A percentile compares a stretch with the other conserved stretches of the same genome.
phyloP scores from a whole-genome alignment of 2,329 filamentous ascomycete genomes.

The Helotiales sp. region DNA sequence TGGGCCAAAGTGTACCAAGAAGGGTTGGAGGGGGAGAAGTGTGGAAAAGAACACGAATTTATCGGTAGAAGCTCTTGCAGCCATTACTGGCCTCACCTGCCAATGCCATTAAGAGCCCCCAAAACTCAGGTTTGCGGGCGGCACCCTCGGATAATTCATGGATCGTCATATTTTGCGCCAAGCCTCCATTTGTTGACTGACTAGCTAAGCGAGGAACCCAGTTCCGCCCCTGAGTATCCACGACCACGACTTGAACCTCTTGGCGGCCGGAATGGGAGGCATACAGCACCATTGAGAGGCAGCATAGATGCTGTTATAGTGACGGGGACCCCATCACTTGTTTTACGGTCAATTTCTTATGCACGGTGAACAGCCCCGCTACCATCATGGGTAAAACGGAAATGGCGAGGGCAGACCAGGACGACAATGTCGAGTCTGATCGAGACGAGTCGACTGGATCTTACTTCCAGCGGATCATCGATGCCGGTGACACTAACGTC shows the following conservation, averaged over 20 bases:
- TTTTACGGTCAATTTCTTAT: background rate
- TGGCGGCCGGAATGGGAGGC: background rate
- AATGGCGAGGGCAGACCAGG: background rate
- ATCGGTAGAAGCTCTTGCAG: background rate
- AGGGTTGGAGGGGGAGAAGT: too few relatives aligned
- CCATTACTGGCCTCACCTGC: background rate
- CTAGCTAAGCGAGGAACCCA: background rate
- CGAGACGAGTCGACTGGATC: conserved; percentile 19
- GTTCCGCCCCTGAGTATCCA: background rate
- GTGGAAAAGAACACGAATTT: background rate
- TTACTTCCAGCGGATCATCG: conserved; percentile 21
- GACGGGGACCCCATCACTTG: background rate
- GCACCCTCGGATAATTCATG: too few relatives aligned
- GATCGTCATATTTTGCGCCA: too few relatives aligned
- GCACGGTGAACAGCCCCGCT: background rate
- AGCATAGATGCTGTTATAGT: background rate
- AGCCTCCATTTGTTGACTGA: background rate
- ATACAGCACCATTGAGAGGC: too few relatives aligned
- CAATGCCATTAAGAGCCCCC: background rate
- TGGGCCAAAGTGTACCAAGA: background rate
- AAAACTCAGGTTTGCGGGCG: too few relatives aligned
- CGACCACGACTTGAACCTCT: background rate
- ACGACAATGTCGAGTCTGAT: background rate
- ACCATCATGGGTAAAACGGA: background rate
- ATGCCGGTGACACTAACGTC: conserved; percentile 21